Evolutionary conservation across 441 rosid genomes (phyloP).

Genomic region (Sinapis alba): DNA sequence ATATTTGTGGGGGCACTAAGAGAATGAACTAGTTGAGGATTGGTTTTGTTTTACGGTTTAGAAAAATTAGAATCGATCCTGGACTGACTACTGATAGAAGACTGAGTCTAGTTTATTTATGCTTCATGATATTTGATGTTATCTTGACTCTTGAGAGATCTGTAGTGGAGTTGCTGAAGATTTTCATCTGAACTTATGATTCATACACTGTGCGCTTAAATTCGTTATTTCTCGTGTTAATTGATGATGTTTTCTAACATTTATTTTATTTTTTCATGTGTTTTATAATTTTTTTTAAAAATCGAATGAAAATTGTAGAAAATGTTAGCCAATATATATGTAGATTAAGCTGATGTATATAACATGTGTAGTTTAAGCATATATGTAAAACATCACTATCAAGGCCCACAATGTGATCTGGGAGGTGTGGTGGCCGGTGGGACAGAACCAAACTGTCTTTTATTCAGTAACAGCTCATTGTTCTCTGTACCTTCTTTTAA

Average conservation of each 20-base stretch:
- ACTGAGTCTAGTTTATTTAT: background rate
- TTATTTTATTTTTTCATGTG: background rate
- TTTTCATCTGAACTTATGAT: background rate
- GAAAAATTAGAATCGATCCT: background rate
- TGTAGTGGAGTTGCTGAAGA: background rate
- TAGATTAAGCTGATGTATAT: too few species aligned
- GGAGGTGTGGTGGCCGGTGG: constrained; percentile 38
- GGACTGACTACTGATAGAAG: background rate
- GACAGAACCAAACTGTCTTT: constrained; percentile 34
- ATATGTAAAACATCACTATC: background rate
- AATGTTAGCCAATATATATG: background rate
- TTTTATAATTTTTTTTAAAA: too few species aligned
- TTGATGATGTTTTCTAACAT: background rate
- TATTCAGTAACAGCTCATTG: constrained; percentile 42
- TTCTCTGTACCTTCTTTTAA: constrained; percentile 36
- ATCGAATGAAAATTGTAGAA: background rate
- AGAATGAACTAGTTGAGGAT: background rate
- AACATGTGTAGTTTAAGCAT: too few species aligned
- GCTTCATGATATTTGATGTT: background rate
- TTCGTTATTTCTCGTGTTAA: background rate
- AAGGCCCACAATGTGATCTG: constrained; percentile 30
- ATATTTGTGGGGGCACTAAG: background rate
- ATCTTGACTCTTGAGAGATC: background rate
- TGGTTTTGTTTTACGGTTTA: background rate
- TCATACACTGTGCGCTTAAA: background rate